Base-by-base conservation (phyloP, 495 filamentous ascomycete species). In the Acidiella bohemica region DNA sequence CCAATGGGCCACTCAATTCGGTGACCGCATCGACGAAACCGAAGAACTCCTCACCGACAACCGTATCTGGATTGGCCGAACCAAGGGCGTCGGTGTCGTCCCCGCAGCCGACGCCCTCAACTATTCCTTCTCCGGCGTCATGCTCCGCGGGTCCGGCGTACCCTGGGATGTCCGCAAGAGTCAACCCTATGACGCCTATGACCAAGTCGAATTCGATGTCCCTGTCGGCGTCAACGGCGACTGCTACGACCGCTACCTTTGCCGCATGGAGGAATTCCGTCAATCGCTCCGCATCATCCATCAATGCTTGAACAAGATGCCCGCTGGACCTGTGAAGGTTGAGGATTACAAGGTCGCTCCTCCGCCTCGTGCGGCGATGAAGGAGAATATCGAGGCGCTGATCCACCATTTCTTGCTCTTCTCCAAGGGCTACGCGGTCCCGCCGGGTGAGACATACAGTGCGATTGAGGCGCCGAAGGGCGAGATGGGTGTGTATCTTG, bases 341-440 rank as follows among this genome's bases (percentile, higher is more conserved):
- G 90, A 97, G 63, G 90, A 97, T 65, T 97, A 95, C 72, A 97
- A 97, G 72, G 76, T 99, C 60, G 80, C 81, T n/a, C 90, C 90
- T 7, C 90, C 90, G 27, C 90, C 90, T 11, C 76, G 90, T 54
- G 73, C 78, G n/a, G 92, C 90, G 50, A 99, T 99, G 90, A 99
- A 99, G 72, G 90, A 99, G 72, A 81, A 99, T 65, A 99, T 99
- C 92, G 90, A 99, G 63, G 88, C 90, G 16, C 71, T 99, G 11
- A 99, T 99, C 59, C 90, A 99, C 64, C 90, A 99, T 70, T 99
- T 99, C 72, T 66, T 99, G 34, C 75, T 99, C 23, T 99, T 86
- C 66, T 94, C 85, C 57, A 99, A 96, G 70, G 90, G 90, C 41
- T 99, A 96, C 61, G 73, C 81, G 28, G 90, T 99, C 7, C 90